Base-by-base conservation (phyloP, 306 rosid genomes). In the Quercus parvula region DNA sequence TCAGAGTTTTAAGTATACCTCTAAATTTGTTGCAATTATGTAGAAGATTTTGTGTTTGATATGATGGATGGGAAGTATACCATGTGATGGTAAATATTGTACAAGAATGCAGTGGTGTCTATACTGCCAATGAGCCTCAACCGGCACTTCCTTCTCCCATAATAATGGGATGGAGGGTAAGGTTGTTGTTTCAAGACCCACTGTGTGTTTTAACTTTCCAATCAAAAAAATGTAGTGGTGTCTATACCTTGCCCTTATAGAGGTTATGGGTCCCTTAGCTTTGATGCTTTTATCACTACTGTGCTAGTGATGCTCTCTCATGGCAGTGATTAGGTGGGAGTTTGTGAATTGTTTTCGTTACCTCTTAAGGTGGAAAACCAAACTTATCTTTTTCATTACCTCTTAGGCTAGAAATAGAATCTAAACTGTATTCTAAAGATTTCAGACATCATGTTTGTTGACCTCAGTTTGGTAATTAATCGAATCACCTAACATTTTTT, bases 41-140 rank as follows among this genome's bases (percentile, higher is more conserved):
- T 71, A 24, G 30, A 31, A 44, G 72, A 75, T 75, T 56, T 63
- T 70, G 80, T 33, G 18, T 63, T 62, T 46, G 55, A 78, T 46
- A 10, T 30, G 38, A 76, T 66, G 52, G 52, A 33, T 9, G 13
- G n/a, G 14, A 18, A 35, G 72, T 35, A 35, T 8, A 19, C 70
- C 10, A 19, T 10, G 71, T 31, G 71, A 33, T 67, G 71, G 15
- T 67, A 31, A 24, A 24, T 33, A 33, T 19, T 31, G 52, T 1
- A 67, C 2, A 49, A 13, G 15, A 49, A 49, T 18, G 25, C 51
- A 33, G 44, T 19, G 51, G 27, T n/a, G n/a, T 33, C 24, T 19
- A 38, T 67, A 35, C 15, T 49, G 54, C 17, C 54, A 49, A 49
- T 49, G 54, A 49, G 54, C 54, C 54, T 49, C 54, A 12, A 49